Evolutionary conservation across 2,329 filamentous ascomycete species (phyloP), one percentile per base, ranked within the genome.

Genomic region (Atkinsonella hypoxylon): DNA sequence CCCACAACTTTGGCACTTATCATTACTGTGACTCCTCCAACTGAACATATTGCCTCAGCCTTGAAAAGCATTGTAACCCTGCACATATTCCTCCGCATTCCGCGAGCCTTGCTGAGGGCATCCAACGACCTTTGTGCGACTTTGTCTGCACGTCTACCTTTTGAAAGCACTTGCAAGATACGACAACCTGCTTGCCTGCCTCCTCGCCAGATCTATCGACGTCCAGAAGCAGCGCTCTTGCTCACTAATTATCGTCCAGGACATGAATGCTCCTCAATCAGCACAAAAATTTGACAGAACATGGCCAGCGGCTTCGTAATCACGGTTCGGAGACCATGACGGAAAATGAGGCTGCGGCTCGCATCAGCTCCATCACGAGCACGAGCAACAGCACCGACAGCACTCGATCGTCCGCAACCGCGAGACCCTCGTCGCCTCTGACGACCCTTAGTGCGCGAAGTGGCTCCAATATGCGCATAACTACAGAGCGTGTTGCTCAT

Each of bases 321-420:
- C 57, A 64, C 61, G 59, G 60, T 60, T 56, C 60, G 65, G 68
- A 67, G 68, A 79, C 69, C 68, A 87, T 87, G 83, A 79, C 81
- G 69, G 79, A 76, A 68, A 78, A 82, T 71, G 82, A 85, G 64
- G 70, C 72, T 61, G 68, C 69, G 61, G 73, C 74, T 68, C 82
- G 81, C 69, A 78, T 83, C 75, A 66, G 63, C 64, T 67, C 66
- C 48, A 51, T 61, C 54, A 64, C 65, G 59, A 65, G 61, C 60
- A 60, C 58, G 34, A 60, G 56, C 55, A 82, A 77, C 57, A 80
- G 78, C 70, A 78, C 77, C 61, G 77, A 81, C 60, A 86, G 82
- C 70, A 79, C 77, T 67, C 77, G 77, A 59, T 86, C 83, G 54
- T 77, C 75, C 62, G 77, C 80, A 61, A 89, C 85, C 39, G 70